phyloP scores from a whole-genome alignment of 129 eudicot genomes.

The Artemisia annua region DNA sequence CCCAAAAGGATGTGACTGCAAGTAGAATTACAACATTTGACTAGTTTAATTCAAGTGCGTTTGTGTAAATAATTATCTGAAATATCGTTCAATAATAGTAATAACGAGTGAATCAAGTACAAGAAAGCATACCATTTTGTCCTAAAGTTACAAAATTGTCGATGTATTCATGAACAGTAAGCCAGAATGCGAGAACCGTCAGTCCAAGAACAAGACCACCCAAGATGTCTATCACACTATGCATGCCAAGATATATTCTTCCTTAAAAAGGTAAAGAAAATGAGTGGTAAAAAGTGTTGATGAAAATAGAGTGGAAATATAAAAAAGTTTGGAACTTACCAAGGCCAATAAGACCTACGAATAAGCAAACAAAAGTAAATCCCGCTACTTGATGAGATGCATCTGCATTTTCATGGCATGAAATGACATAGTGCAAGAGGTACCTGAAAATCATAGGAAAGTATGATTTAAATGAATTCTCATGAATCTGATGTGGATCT shows the following conservation, averaged over 20 bases:
- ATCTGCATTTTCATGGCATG: conserved; percentile 42
- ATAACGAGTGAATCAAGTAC: neutral
- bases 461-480: neutral
- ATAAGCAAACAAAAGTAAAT: conserved; percentile 41
- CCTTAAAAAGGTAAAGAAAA: conserved; percentile 42
- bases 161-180: conserved; percentile 53
- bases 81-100: neutral
- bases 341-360: conserved; percentile 66
- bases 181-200: conserved; percentile 81
- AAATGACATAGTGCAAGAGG: conserved; percentile 63
- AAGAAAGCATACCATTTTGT: conserved; percentile 66
- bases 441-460: conserved; percentile 45
- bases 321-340: conserved; percentile 40
- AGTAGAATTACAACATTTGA: conserved; percentile 3
- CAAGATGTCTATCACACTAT: conserved; percentile 80
- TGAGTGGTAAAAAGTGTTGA: neutral
- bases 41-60: neutral
- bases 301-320: too few relatives aligned
- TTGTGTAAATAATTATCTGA: neutral
- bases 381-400: conserved; percentile 36
- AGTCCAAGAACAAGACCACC: conserved; percentile 85
- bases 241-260: conserved; percentile 97
- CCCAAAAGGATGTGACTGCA: conserved; percentile 90
- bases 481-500: too few relatives aligned
- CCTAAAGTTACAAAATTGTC: conserved; percentile 78